These are phyloP conservation scores for Aureobasidium subglaciale DNA, from an alignment of 2,329 filamentous ascomycete genomes.

Conservation along the genomic window DNA sequence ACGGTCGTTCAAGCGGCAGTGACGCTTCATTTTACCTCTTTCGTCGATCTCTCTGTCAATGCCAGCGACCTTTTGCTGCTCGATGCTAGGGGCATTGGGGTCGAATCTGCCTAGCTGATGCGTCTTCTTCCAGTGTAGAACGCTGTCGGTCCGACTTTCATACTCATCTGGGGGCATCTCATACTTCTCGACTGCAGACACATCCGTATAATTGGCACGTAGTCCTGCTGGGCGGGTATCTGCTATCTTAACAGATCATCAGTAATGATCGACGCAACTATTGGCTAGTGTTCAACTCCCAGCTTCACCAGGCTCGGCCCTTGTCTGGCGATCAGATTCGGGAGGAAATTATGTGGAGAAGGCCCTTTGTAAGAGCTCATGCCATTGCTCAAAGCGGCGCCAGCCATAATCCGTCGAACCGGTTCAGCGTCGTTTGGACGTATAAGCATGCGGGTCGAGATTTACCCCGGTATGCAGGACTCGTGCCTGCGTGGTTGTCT, in stretches of 20 bases:
- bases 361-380: background rate
- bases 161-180: constrained; percentile 81
- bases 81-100: constrained; percentile 67
- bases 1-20: background rate
- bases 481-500: background rate
- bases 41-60: constrained; percentile 62
- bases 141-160: constrained; percentile 76
- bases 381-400: too few species aligned
- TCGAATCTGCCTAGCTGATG: constrained; percentile 96
- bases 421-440: background rate
- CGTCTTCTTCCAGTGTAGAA: constrained; percentile 91
- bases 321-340: background rate
- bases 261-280: background rate
- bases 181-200: constrained; percentile 79
- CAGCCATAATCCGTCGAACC: background rate
- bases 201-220: constrained; percentile 73
- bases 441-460: background rate
- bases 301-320: background rate
- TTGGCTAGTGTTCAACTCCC: background rate
- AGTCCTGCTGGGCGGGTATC: constrained; percentile 71
- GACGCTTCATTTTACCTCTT: constrained; percentile 41
- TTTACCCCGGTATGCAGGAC: background rate
- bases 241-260: constrained; percentile 50
- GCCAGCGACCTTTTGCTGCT: constrained; percentile 64
- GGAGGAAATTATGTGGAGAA: background rate